Conservation (phyloP, 192 early-diverging fungal species). For the Coemansia sp. region DNA sequence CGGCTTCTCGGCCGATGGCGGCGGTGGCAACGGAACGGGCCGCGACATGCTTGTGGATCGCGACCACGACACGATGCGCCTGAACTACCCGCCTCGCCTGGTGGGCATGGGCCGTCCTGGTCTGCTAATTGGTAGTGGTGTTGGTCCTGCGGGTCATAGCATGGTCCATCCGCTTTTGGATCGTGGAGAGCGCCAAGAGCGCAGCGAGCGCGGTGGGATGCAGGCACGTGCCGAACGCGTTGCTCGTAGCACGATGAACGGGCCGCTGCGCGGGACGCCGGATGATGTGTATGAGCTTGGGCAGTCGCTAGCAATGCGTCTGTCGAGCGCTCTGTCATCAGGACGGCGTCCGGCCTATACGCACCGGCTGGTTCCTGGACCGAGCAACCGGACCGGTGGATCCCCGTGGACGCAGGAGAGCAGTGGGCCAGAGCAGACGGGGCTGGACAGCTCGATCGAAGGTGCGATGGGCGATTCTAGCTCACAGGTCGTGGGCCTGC, state of each 20-base stretch:
- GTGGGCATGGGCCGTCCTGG: conserved; percentile 15
- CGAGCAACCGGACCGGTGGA: conserved; percentile 9
- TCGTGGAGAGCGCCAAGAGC: conserved; percentile 7
- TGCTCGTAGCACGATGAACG: conserved; percentile 17
- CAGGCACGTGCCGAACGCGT: conserved; percentile 44
- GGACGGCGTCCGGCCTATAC: conserved; percentile 37
- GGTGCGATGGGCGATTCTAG: conserved; percentile 12
- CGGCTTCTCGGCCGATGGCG: conserved; percentile 6
- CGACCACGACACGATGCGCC: not conserved
- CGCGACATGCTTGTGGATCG: not conserved
- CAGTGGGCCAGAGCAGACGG: not conserved
- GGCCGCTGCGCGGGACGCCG: conserved; percentile 15
- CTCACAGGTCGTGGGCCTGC: conserved; percentile 8
- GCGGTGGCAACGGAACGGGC: conserved; percentile 1
- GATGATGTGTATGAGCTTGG: conserved; percentile 42
- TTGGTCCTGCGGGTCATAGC: conserved; percentile 8
- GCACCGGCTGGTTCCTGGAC: conserved; percentile 15
- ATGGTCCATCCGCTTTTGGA: conserved; percentile 40
- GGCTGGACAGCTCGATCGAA: conserved; percentile 3
- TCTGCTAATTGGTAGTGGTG: conserved; percentile 12
- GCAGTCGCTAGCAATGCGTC: conserved; percentile 22
- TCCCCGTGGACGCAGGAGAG: conserved; percentile 10
- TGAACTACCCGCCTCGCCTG: conserved; percentile 23
- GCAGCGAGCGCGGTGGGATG: conserved; percentile 12
- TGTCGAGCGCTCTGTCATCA: conserved; percentile 22